phyloP scores from a whole-genome alignment of 345 rosid genomes.

The Rhodamnia rubescens region DNA sequence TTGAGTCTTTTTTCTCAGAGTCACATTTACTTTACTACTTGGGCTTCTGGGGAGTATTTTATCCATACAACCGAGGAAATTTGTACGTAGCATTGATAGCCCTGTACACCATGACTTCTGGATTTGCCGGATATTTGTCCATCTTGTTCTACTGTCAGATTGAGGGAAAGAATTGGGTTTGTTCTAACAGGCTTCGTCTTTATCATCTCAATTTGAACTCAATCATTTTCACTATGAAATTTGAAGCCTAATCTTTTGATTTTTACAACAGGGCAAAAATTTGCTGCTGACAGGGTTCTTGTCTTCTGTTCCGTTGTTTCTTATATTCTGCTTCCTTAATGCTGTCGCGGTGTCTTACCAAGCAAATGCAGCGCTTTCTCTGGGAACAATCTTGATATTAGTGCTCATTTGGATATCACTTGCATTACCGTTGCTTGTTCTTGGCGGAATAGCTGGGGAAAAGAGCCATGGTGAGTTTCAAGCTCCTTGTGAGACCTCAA shows the following conservation, averaged over 20 bases:
- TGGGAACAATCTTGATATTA: slow-evolving; percentile 68
- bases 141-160: slow-evolving; percentile 75
- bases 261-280: slow-evolving; percentile 54
- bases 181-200: not conserved
- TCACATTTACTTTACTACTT: slow-evolving; percentile 64
- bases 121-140: slow-evolving; percentile 74
- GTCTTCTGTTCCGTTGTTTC: slow-evolving; percentile 67
- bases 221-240: not conserved
- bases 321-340: slow-evolving; percentile 75
- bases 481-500: slow-evolving; percentile 73
- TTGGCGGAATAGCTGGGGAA: slow-evolving; percentile 88
- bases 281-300: slow-evolving; percentile 64
- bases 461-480: slow-evolving; percentile 71
- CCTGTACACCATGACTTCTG: slow-evolving; percentile 74
- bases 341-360: slow-evolving; percentile 60
- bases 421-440: slow-evolving; percentile 64
- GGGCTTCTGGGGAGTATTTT: slow-evolving; percentile 82
- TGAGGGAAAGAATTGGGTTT: slow-evolving; percentile 85
- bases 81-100: slow-evolving; percentile 69
- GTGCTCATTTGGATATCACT: slow-evolving; percentile 68
- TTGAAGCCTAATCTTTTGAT: not conserved
- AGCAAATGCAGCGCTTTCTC: slow-evolving; percentile 76
- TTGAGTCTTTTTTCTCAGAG: slow-evolving; percentile 23
- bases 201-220: not conserved
- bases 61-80: slow-evolving; percentile 88